Evolutionary conservation across 2,329 filamentous ascomycete species (phyloP), one percentile per base, ranked within the genome.

Genomic region (Madurella fahalii): DNA sequence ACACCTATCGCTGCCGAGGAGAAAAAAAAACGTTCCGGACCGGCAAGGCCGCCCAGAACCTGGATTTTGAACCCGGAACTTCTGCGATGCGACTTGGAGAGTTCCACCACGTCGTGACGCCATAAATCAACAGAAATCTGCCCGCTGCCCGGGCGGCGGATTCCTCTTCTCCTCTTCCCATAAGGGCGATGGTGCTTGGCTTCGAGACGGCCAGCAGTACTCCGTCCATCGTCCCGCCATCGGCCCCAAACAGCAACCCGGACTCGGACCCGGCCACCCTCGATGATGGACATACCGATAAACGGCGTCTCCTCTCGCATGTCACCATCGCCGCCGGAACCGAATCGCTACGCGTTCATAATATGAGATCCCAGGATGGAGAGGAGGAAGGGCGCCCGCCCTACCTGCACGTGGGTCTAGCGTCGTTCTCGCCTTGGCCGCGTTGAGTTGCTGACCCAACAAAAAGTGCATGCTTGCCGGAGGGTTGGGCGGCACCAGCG

Each of bases 381-480:
- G 79, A 82, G 58, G 69, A 77, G 58, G 80, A 83, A 68, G 74
- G 72, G 62, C 79, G 84, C 60, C 82, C 83, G 60, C 82, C 82
- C 53, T 85, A 84, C 67, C 66, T 84, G 63, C 80, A 87, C 73
- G 84, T 87, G 71, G 69, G 82, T 73, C 49, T 57, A 42, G 45
- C 50, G 39, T 45, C 50, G 25, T 52, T 47, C 46, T 39, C 41
- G 42, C 32, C 40, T 25, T 32, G 30, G 40, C 39, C 51, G 53
- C 12, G 47, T 56, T 30, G 15, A 18, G 31, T 25, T 42, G 51
- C 52, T 54, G 51, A 58, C 50, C 17, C 42, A 50, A 58, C 56
- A 25, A 9, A 17, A 44, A 96, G 90, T 86, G 89, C 69, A 99
- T 97, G 92, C 79, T 99, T 67, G 94, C 94, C 34, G 94, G 94